A percentile compares a stretch with the other conserved stretches of the same genome.
These are phyloP conservation scores for Zygosaccharomyces sapae DNA, from an alignment of 1,139 yeast genomes.

Conservation along the genomic window DNA sequence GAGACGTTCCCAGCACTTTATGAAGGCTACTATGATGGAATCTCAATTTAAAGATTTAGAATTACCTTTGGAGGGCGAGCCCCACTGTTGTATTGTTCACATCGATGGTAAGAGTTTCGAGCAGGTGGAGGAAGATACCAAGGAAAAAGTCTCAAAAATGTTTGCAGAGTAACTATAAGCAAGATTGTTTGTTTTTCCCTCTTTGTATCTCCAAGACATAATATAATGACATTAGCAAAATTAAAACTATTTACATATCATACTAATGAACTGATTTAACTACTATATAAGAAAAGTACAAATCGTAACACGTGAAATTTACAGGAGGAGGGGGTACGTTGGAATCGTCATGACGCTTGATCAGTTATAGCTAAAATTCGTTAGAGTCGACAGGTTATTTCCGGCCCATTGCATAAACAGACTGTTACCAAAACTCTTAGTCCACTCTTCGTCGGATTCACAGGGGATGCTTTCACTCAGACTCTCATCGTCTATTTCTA, in stretches of 20 bases:
- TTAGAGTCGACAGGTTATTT: conserved; percentile 18
- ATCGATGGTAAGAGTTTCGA: conserved; percentile 41
- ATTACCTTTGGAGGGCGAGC: conserved; percentile 49
- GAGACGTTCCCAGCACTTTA: conserved; percentile 67
- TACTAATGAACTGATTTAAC: neutral
- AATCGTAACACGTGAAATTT: neutral
- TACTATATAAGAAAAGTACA: neutral
- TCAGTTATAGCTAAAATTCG: conserved; percentile 12
- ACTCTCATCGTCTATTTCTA: conserved; percentile 5
- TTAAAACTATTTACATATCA: neutral
- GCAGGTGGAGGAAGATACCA: conserved; percentile 41
- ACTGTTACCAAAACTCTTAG: conserved; percentile 6
- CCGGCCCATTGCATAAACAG: conserved; percentile 11
- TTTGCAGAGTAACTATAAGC: conserved; percentile 8
- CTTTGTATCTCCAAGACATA: neutral
- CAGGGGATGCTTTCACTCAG: conserved; percentile 17
- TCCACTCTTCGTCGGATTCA: conserved; percentile 16
- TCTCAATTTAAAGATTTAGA: conserved; percentile 75
- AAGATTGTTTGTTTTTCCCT: too few relatives aligned
- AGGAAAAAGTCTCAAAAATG: conserved; percentile 3
- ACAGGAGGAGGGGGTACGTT: neutral
- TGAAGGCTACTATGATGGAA: conserved; percentile 79
- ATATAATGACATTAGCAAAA: neutral
- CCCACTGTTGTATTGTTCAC: conserved; percentile 30
- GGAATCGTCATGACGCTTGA: conserved; percentile 5